These are phyloP conservation scores for Clonostachys byssicola DNA, from an alignment of 2,329 filamentous ascomycete species.

Conservation along the genomic window DNA sequence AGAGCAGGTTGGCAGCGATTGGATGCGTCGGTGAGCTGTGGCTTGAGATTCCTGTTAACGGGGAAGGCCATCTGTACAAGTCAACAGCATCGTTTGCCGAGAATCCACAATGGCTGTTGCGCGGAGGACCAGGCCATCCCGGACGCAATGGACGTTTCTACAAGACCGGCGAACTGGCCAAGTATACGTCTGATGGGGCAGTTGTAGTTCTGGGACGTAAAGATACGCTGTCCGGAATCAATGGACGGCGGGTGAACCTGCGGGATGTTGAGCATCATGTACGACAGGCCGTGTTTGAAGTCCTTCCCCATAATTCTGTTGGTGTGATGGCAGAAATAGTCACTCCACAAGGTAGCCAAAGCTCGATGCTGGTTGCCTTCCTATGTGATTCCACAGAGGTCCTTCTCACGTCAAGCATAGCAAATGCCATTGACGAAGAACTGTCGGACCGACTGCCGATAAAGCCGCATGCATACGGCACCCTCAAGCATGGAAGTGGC, in stretches of 20 bases:
- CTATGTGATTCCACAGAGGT: neutral
- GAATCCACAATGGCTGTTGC: conserved; percentile 1
- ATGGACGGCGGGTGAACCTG: conserved; percentile 50
- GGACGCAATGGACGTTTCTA: conserved; percentile 33
- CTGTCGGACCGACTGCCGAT: neutral
- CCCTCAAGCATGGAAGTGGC: no score
- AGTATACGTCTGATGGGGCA: conserved; percentile 29
- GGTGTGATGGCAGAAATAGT: neutral
- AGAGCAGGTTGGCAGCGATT: neutral
- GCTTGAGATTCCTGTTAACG: conserved; percentile 24
- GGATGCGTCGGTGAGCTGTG: conserved; percentile 30
- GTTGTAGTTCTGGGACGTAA: conserved; percentile 46
- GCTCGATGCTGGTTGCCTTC: neutral
- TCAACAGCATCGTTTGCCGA: conserved; percentile 4
- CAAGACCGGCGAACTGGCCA: conserved; percentile 42
- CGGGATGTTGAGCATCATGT: conserved; percentile 31
- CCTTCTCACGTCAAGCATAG: neutral
- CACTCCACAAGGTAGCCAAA: neutral
- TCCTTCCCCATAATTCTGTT: no score
- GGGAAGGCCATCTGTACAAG: conserved; percentile 5
- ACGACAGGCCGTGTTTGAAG: neutral
- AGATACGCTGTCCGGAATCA: conserved; percentile 54
- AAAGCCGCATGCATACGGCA: no score
- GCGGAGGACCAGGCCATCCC: conserved; percentile 10
- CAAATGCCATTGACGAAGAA: neutral